phyloP scores from a whole-genome alignment of 441 rosid genomes.

The Syzygium syzygioides region DNA sequence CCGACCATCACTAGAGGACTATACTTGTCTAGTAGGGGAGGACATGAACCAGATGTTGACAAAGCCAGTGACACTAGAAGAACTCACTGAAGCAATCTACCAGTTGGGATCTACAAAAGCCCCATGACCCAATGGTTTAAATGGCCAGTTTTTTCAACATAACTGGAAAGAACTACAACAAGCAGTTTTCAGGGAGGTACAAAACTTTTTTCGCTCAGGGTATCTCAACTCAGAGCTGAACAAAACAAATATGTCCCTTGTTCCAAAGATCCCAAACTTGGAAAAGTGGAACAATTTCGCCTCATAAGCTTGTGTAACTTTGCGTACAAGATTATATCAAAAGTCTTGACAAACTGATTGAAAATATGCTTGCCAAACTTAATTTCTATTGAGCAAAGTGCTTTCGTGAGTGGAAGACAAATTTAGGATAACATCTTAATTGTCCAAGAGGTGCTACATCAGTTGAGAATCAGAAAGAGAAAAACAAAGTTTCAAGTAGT shows the following conservation, averaged over 20 bases:
- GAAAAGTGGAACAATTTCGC: background rate
- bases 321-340: background rate
- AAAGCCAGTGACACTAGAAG: background rate
- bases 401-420: background rate
- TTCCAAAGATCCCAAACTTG: background rate
- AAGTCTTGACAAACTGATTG: background rate
- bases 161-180: background rate
- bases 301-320: background rate
- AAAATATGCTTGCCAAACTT: background rate
- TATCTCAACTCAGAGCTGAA: background rate
- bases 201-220: background rate
- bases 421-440: background rate
- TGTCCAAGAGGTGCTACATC: background rate
- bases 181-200: background rate
- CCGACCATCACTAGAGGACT: background rate
- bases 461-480: background rate
- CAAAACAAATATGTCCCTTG: background rate
- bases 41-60: background rate
- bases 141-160: background rate
- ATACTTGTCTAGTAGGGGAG: background rate
- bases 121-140: background rate
- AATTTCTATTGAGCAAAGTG: background rate
- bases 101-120: too few relatives aligned
- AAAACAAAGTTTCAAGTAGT: background rate
- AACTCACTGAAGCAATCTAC: background rate